phyloP scores from a whole-genome alignment of 495 filamentous ascomycete species.

The Jackrogersella minutella region DNA sequence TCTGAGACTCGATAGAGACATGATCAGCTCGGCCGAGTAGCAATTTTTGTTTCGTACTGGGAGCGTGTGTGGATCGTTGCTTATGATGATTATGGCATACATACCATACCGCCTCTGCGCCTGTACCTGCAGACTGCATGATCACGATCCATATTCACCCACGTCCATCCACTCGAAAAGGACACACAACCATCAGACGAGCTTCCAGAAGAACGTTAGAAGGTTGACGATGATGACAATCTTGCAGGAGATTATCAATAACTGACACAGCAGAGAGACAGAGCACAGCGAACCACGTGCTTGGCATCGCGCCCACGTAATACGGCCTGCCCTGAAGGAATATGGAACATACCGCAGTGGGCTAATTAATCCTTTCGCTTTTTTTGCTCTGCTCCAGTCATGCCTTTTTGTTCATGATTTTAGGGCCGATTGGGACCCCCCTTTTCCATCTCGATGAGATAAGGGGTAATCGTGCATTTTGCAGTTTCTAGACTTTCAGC shows the following conservation, averaged over 20 bases:
- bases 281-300: not conserved
- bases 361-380: slow-evolving; percentile 33
- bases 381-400: not conserved
- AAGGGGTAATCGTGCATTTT: not conserved
- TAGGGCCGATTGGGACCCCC: slow-evolving; percentile 29
- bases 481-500: slow-evolving; percentile 6
- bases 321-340: slow-evolving; percentile 35
- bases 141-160: slow-evolving; percentile 20
- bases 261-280: slow-evolving; percentile 12
- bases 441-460: slow-evolving; percentile 20
- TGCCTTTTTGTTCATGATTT: slow-evolving; percentile 26
- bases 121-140: slow-evolving; percentile 30
- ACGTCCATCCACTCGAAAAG: no score
- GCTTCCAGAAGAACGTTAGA: slow-evolving; percentile 20
- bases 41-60: slow-evolving; percentile 11
- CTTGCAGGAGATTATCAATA: slow-evolving; percentile 5
- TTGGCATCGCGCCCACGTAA: slow-evolving; percentile 28
- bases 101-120: no score
- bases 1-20: slow-evolving; percentile 6
- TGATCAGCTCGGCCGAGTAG: slow-evolving; percentile 8
- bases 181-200: no score
- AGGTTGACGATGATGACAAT: slow-evolving; percentile 1
- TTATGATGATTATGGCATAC: slow-evolving; percentile 28
- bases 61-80: slow-evolving; percentile 4
- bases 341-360: slow-evolving; percentile 12